A percentile compares a stretch with the other conserved stretches of the same genome.
phyloP scores from a whole-genome alignment of 2,329 filamentous ascomycete species.

The Penicillium sp. region DNA sequence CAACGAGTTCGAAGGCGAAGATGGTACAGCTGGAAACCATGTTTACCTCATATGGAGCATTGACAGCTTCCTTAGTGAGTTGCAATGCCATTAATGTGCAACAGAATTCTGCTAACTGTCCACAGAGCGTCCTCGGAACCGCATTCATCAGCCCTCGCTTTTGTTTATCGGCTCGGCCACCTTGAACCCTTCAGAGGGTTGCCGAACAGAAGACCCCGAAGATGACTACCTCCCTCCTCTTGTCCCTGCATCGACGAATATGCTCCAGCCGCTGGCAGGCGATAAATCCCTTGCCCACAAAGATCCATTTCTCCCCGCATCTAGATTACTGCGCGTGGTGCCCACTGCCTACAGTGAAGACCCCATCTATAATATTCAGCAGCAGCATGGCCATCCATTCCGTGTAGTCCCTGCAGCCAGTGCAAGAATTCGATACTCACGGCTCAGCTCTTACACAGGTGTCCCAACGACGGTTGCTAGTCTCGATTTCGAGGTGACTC shows the following conservation, averaged over 20 bases:
- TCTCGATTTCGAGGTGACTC: slow-evolving; percentile 58
- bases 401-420: slow-evolving; percentile 58
- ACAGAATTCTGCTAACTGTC: slow-evolving; percentile 10
- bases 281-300: slow-evolving; percentile 50
- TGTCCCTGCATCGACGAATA: slow-evolving; percentile 58
- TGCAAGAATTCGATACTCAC: slow-evolving; percentile 57
- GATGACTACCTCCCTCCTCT: slow-evolving; percentile 57
- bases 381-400: slow-evolving; percentile 54
- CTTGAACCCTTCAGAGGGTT: slow-evolving; percentile 45
- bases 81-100: background rate
- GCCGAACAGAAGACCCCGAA: slow-evolving; percentile 38
- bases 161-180: slow-evolving; percentile 54
- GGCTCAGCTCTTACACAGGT: slow-evolving; percentile 44
- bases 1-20: slow-evolving; percentile 43
- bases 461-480: slow-evolving; percentile 53
- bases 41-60: slow-evolving; percentile 49
- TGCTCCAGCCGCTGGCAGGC: slow-evolving; percentile 56
- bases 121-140: slow-evolving; percentile 48
- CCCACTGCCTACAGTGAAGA: slow-evolving; percentile 53
- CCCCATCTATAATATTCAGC: slow-evolving; percentile 55
- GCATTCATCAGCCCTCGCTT: slow-evolving; percentile 57
- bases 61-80: slow-evolving; percentile 44
- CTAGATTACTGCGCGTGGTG: slow-evolving; percentile 57
- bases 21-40: slow-evolving; percentile 37
- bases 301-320: slow-evolving; percentile 58